A percentile compares a stretch with the other conserved stretches of the same genome.
Conservation (phyloP, 495 filamentous ascomycete species). For the Penicillium arizonense region DNA sequence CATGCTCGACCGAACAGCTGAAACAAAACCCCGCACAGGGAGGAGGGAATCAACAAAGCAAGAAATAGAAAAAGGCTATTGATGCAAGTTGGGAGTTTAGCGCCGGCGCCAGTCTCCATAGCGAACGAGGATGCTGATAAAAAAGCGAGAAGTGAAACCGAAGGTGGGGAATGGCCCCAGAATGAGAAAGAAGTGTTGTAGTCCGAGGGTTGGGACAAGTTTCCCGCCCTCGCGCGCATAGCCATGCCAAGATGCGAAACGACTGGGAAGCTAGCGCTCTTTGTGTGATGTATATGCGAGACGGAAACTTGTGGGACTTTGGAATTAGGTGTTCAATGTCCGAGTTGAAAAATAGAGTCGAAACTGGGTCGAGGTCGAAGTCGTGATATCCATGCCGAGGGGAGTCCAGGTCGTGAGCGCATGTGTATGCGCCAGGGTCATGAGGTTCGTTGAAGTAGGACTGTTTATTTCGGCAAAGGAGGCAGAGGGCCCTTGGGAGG, state of each 20-base stretch:
- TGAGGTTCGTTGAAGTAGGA: constrained; percentile 38
- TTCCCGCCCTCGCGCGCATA: not conserved
- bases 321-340: constrained; percentile 6
- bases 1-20: constrained; percentile 7
- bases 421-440: constrained; percentile 32
- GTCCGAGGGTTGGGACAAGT: constrained; percentile 3
- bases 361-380: constrained; percentile 26
- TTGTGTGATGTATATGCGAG: not conserved
- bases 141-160: not conserved
- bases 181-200: not conserved
- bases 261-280: not conserved
- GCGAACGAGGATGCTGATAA: not conserved
- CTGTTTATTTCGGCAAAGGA: constrained; percentile 70
- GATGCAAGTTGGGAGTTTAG: constrained; percentile 10
- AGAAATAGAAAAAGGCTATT: constrained; percentile 9
- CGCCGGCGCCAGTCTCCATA: constrained; percentile 14
- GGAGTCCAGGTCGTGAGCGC: constrained; percentile 28
- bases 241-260: constrained; percentile 1
- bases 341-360: constrained; percentile 21
- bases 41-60: constrained; percentile 1
- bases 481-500: constrained; percentile 81
- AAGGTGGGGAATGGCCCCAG: not conserved
- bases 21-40: constrained; percentile 16
- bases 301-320: not conserved
- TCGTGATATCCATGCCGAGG: constrained; percentile 37